phyloP scores from a whole-genome alignment of 2,329 filamentous ascomycete genomes.

The Drechslera avenae region DNA sequence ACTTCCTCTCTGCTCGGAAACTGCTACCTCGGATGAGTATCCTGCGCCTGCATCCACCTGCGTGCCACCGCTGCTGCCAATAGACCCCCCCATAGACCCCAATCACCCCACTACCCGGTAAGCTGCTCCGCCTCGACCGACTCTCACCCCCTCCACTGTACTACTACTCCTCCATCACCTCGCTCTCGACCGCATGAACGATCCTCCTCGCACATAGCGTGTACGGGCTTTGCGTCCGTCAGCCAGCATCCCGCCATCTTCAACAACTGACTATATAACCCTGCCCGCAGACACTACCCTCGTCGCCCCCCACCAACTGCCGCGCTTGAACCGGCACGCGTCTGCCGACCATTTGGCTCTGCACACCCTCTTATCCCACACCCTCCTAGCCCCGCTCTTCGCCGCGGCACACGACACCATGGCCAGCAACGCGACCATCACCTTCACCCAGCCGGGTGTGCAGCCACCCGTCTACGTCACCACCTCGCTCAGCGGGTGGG shows the following conservation, averaged over 20 bases:
- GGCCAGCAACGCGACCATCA: slow-evolving; percentile 58
- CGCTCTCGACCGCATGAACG: slow-evolving; percentile 24
- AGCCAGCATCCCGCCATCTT: slow-evolving; percentile 20
- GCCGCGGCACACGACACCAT: slow-evolving; percentile 19
- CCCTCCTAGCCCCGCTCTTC: background rate
- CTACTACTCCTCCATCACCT: slow-evolving; percentile 19
- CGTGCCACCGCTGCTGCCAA: slow-evolving; percentile 9
- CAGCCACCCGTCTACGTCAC: slow-evolving; percentile 72
- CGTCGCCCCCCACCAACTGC: slow-evolving; percentile 3
- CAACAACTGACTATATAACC: slow-evolving; percentile 38
- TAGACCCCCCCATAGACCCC: no score
- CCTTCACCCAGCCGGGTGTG: slow-evolving; percentile 64
- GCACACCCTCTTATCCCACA: slow-evolving; percentile 1
- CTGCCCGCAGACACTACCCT: slow-evolving; percentile 18
- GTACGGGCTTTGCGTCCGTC: slow-evolving; percentile 23
- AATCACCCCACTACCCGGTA: slow-evolving; percentile 7
- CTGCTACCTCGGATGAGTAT: background rate
- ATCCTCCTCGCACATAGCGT: slow-evolving; percentile 22
- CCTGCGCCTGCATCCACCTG: background rate
- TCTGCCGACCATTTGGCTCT: slow-evolving; percentile 5
- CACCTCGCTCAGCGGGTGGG: slow-evolving; percentile 73
- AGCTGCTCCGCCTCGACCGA: slow-evolving; percentile 11
- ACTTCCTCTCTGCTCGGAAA: background rate
- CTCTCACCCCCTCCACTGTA: slow-evolving; percentile 20
- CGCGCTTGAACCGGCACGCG: slow-evolving; percentile 22